A percentile compares a stretch with the other conserved stretches of the same genome.
These are phyloP conservation scores for Hamamelis virginiana DNA, from an alignment of 164 flowering plant genomes.

Conservation along the genomic window DNA sequence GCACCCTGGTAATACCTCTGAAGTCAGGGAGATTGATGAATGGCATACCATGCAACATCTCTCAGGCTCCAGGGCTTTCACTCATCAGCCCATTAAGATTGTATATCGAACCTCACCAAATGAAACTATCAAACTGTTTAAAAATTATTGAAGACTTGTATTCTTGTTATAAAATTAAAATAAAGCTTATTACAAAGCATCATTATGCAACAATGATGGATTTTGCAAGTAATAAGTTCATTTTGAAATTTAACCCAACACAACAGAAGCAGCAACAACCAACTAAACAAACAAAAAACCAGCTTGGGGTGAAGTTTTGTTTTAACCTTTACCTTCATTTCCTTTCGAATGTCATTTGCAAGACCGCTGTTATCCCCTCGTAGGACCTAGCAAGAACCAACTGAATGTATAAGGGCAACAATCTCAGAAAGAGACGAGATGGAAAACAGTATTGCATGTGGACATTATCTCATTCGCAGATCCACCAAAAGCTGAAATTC, in stretches of 20 bases:
- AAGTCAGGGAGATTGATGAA: too few species aligned
- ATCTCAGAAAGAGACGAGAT: not conserved
- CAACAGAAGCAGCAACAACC: too few species aligned
- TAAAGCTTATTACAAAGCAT: not conserved
- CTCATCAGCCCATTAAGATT: too few species aligned
- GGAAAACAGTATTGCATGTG: not conserved
- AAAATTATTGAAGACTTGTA: too few species aligned
- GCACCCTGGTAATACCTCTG: too few species aligned
- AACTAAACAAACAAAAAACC: too few species aligned
- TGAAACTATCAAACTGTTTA: too few species aligned
- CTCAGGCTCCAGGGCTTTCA: too few species aligned
- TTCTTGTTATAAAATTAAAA: not conserved
- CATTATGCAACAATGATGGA: not conserved
- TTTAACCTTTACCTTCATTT: conserved; percentile 84
- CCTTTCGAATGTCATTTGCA: conserved; percentile 96
- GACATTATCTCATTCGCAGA: not conserved
- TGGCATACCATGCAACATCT: too few species aligned
- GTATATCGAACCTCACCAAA: too few species aligned
- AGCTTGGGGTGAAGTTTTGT: not conserved
- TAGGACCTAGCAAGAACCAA: conserved; percentile 57
- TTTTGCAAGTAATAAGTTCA: not conserved
- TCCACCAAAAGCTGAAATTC: not conserved
- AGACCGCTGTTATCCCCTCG: conserved; percentile 90
- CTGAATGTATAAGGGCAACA: not conserved
- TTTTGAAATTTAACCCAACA: not conserved